Conservation (phyloP, 2,329 filamentous ascomycete genomes). For the Colletotrichum tanaceti region DNA sequence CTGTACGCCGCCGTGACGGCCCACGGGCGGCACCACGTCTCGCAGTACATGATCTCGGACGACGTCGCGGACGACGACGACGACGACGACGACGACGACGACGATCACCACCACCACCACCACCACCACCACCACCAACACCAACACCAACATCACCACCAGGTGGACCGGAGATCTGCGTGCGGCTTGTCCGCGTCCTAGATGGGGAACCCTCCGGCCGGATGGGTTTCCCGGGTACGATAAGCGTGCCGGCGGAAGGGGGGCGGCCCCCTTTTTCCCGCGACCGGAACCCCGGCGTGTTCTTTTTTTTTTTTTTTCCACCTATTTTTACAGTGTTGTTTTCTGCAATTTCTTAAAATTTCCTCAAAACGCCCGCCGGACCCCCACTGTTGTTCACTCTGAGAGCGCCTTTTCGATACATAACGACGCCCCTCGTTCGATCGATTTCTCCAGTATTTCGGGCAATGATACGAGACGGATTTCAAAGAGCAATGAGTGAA, state of each 20-base stretch:
- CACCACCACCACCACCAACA: constrained; percentile 18
- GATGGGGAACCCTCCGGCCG: not conserved
- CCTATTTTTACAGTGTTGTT: not conserved
- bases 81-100: too few species aligned
- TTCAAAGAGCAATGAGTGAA: not conserved
- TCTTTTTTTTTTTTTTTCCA: not conserved
- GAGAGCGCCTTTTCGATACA: not conserved
- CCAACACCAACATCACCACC: constrained; percentile 22
- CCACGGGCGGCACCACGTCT: constrained; percentile 17
- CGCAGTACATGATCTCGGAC: constrained; percentile 29
- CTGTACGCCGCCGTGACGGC: constrained; percentile 27
- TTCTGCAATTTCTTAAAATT: not conserved
- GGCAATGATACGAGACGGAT: not conserved
- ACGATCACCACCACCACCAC: not conserved
- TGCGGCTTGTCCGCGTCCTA: constrained; percentile 12
- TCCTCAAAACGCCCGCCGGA: too few species aligned
- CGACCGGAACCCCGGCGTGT: not conserved
- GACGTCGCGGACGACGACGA: constrained; percentile 25
- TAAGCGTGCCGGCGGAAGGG: constrained; percentile 2
- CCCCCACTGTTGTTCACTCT: not conserved
- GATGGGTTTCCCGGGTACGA: not conserved
- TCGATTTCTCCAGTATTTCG: not conserved
- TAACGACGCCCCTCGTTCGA: not conserved
- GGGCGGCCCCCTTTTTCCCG: not conserved
- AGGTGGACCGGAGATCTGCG: constrained; percentile 9